These are phyloP conservation scores for Cicer judaicum DNA, from an alignment of 306 rosid species.

Conservation along the genomic window DNA sequence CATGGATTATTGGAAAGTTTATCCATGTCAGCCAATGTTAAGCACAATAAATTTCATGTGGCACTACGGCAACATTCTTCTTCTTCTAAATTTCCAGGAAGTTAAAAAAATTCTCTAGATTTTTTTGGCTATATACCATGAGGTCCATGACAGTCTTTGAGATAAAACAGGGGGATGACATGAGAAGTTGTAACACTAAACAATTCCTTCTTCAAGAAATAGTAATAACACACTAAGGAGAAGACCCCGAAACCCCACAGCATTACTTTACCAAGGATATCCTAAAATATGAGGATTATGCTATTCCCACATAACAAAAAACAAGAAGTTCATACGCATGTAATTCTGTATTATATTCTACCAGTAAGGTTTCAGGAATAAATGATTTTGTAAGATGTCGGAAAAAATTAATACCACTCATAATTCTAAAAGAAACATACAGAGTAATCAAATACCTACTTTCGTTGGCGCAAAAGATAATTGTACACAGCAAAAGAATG, in stretches of 20 bases:
- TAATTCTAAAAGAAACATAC: neutral
- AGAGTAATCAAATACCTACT: neutral
- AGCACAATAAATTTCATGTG: neutral
- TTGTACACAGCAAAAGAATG: neutral
- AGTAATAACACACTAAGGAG: neutral
- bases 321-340: neutral
- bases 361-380: neutral
- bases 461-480: neutral
- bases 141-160: neutral
- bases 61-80: neutral
- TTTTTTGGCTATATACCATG: neutral
- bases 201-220: neutral
- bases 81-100: neutral
- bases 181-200: constrained; percentile 16
- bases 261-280: constrained; percentile 9
- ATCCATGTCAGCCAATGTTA: neutral
- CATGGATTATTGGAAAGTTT: neutral
- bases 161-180: neutral
- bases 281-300: neutral
- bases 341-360: constrained; percentile 29
- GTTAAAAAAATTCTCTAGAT: neutral
- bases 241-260: neutral
- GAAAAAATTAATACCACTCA: neutral
- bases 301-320: neutral
- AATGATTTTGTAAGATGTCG: neutral